These are phyloP conservation scores for Sideroxylon spinosum DNA, from an alignment of 179 eudicot genomes.

Conservation along the genomic window DNA sequence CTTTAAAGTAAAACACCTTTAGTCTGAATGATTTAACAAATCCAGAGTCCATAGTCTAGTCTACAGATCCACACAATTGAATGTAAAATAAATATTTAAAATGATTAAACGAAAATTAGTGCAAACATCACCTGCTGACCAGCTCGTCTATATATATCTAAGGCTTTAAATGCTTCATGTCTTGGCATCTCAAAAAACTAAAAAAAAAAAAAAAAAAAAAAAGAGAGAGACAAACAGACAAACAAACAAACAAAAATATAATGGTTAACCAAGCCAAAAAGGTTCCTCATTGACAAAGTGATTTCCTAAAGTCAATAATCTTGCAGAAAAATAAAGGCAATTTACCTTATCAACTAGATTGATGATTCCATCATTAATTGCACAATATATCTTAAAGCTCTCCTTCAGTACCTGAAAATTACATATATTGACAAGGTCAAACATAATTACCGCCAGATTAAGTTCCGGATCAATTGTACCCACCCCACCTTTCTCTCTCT, in stretches of 20 bases:
- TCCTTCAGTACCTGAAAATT: slow-evolving; percentile 74
- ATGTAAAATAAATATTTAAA: neutral
- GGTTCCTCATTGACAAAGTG: neutral
- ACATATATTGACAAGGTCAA: neutral
- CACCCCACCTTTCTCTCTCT: neutral
- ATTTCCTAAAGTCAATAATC: neutral
- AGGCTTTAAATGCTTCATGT: slow-evolving; percentile 86
- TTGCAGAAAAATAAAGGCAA: slow-evolving; percentile 10
- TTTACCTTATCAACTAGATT: slow-evolving; percentile 82
- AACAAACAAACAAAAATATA: neutral
- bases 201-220: slow-evolving; percentile 17
- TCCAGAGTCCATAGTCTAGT: neutral
- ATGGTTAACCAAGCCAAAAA: neutral
- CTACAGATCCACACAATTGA: neutral
- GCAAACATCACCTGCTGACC: slow-evolving; percentile 70
- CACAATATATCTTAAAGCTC: slow-evolving; percentile 87
- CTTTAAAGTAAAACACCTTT: neutral
- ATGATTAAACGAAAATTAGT: neutral
- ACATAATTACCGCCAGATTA: neutral
- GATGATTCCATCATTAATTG: slow-evolving; percentile 89
- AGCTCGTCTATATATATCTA: slow-evolving; percentile 83
- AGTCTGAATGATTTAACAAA: slow-evolving; percentile 17
- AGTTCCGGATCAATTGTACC: neutral
- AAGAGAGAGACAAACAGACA: no score
- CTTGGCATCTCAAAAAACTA: slow-evolving; percentile 99